Percentiles rank a stretch among this genome's conserved stretches.
Evolutionary conservation across 768 basidiomycete species (phyloP).

Genomic region (Daedaleopsis nitida): DNA sequence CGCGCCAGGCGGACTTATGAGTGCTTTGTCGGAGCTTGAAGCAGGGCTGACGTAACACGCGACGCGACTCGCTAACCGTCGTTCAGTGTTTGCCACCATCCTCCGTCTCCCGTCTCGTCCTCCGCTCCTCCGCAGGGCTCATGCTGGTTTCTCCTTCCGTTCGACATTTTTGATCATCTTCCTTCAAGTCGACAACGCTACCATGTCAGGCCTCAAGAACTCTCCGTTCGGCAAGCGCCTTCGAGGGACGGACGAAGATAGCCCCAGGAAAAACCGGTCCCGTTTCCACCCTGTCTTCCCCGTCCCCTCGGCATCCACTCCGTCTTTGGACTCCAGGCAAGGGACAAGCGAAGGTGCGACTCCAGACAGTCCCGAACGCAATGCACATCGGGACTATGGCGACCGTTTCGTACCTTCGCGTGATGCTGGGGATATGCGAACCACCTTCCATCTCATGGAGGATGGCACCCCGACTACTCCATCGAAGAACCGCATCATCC

Average conservation of each 20-base stretch:
- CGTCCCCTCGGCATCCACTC: conserved; percentile 48
- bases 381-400: conserved; percentile 36
- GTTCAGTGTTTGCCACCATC: conserved; percentile 9
- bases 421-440: conserved; percentile 60
- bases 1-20: neutral
- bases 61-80: conserved; percentile 25
- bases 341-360: conserved; percentile 56
- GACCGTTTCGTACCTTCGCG: conserved; percentile 68
- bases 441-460: conserved; percentile 61
- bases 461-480: conserved; percentile 42
- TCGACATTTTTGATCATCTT: conserved; percentile 1
- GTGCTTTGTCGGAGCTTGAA: conserved; percentile 2
- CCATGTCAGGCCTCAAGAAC: conserved; percentile 79
- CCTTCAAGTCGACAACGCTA: conserved; percentile 5
- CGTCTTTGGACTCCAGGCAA: conserved; percentile 56
- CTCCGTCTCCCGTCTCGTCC: conserved; percentile 7
- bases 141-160: conserved; percentile 25
- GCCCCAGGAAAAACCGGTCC: conserved; percentile 52
- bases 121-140: conserved; percentile 3
- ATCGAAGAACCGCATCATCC: conserved; percentile 43
- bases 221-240: conserved; percentile 84
- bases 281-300: conserved; percentile 59
- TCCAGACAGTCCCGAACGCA: conserved; percentile 42
- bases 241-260: conserved; percentile 62
- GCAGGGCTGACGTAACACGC: conserved; percentile 23